These are phyloP conservation scores for Penicillium sclerotiorum DNA, from an alignment of 2,329 filamentous ascomycete genomes.

Conservation along the genomic window DNA sequence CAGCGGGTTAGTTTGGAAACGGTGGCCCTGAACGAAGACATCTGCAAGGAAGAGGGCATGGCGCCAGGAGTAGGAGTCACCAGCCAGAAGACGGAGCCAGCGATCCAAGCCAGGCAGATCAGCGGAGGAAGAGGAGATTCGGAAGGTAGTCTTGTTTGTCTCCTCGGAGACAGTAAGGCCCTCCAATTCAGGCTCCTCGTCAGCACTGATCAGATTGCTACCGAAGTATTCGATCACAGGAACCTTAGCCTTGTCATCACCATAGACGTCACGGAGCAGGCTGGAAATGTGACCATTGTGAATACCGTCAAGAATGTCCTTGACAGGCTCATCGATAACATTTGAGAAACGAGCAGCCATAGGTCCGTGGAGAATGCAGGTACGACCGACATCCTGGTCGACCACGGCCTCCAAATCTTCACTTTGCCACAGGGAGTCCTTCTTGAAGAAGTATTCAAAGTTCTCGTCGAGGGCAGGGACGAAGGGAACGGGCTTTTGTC, in stretches of 20 bases:
- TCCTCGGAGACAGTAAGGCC: conserved; percentile 83
- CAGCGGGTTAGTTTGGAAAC: conserved; percentile 96
- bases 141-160: conserved; percentile 77
- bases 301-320: conserved; percentile 90
- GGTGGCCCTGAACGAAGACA: conserved; percentile 90
- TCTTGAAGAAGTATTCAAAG: conserved; percentile 99
- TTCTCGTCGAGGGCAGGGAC: conserved; percentile 94
- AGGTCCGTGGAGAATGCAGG: conserved; percentile 93
- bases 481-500: conserved; percentile 96
- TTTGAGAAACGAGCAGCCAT: conserved; percentile 90
- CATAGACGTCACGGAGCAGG: conserved; percentile 79
- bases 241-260: conserved; percentile 70
- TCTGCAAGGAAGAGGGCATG: conserved; percentile 93
- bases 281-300: conserved; percentile 83
- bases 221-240: conserved; percentile 94
- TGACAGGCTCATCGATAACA: conserved; percentile 87
- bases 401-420: conserved; percentile 96
- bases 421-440: conserved; percentile 98
- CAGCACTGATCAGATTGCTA: conserved; percentile 72
- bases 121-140: conserved; percentile 73
- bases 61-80: conserved; percentile 84
- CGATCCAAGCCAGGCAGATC: conserved; percentile 76
- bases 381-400: conserved; percentile 91
- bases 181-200: conserved; percentile 76
- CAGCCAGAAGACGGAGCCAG: conserved; percentile 88